phyloP scores from a whole-genome alignment of 1,284 basidiomycete species.

The Takashimella tepidaria region DNA sequence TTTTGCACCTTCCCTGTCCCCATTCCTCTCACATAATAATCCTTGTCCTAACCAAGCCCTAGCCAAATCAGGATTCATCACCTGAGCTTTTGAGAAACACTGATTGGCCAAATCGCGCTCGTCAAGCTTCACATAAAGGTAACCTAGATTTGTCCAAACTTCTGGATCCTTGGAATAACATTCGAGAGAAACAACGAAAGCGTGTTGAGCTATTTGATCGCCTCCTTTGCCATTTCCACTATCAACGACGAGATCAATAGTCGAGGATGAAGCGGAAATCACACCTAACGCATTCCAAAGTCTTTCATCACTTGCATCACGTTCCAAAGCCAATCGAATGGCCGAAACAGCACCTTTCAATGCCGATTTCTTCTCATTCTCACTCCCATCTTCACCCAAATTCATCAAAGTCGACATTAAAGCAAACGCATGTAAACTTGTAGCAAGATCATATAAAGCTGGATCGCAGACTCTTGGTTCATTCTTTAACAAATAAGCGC shows the following conservation, averaged over 20 bases:
- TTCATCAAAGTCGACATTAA: constrained; percentile 25
- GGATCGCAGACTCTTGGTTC: constrained; percentile 55
- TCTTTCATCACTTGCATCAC: constrained; percentile 65
- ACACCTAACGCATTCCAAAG: constrained; percentile 65
- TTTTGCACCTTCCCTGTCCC: constrained; percentile 59
- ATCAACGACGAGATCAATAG: not conserved
- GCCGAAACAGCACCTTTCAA: constrained; percentile 59
- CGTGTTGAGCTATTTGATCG: constrained; percentile 67
- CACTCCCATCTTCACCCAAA: too few species aligned
- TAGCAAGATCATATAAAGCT: constrained; percentile 72
- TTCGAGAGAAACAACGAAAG: constrained; percentile 85
- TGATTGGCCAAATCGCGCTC: constrained; percentile 82
- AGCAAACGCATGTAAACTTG: constrained; percentile 58
- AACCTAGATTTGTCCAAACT: constrained; percentile 84
- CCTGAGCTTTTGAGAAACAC: constrained; percentile 81
- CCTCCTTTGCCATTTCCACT: constrained; percentile 10
- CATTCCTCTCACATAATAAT: constrained; percentile 66
- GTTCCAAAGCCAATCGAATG: constrained; percentile 68
- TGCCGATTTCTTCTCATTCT: constrained; percentile 39
- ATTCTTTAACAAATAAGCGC: constrained; percentile 62
- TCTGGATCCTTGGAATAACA: constrained; percentile 70
- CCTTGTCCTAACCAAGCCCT: constrained; percentile 93
- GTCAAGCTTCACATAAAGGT: constrained; percentile 77
- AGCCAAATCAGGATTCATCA: constrained; percentile 83
- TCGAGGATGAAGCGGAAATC: constrained; percentile 9